Evolutionary conservation across 805 yeast genomes (phyloP).

Genomic region (Saturnispora zaruensis): DNA sequence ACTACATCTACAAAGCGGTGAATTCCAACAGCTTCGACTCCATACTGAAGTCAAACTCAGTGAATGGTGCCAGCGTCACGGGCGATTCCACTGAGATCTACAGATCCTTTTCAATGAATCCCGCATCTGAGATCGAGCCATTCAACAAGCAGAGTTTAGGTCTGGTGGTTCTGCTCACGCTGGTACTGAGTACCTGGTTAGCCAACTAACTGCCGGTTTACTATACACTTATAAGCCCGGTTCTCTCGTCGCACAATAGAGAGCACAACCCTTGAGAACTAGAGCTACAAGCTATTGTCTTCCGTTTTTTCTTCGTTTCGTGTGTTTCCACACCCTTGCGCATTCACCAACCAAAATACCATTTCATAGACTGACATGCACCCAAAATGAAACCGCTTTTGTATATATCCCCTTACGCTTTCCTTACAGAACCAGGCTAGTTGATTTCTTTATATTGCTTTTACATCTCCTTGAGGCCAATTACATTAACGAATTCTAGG

Average conservation of each 20-base stretch:
- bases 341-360: neutral
- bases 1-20: neutral
- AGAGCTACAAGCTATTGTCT: neutral
- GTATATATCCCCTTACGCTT: too few species aligned
- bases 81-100: neutral
- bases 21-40: neutral
- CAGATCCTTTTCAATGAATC: conserved; percentile 3
- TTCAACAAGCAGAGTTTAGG: conserved; percentile 1
- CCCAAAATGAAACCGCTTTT: neutral
- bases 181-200: neutral
- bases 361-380: neutral
- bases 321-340: neutral
- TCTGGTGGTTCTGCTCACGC: neutral
- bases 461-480: neutral
- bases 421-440: neutral
- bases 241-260: too few species aligned
- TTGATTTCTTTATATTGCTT: neutral
- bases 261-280: neutral
- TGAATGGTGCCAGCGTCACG: neutral
- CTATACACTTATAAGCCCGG: neutral
- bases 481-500: neutral
- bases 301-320: neutral
- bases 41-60: neutral
- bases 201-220: neutral
- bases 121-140: neutral